Percentiles rank a stretch among this genome's conserved stretches.
These are phyloP conservation scores for Neoboletus subvelutipes DNA, from an alignment of 768 basidiomycete genomes.

Conservation along the genomic window DNA sequence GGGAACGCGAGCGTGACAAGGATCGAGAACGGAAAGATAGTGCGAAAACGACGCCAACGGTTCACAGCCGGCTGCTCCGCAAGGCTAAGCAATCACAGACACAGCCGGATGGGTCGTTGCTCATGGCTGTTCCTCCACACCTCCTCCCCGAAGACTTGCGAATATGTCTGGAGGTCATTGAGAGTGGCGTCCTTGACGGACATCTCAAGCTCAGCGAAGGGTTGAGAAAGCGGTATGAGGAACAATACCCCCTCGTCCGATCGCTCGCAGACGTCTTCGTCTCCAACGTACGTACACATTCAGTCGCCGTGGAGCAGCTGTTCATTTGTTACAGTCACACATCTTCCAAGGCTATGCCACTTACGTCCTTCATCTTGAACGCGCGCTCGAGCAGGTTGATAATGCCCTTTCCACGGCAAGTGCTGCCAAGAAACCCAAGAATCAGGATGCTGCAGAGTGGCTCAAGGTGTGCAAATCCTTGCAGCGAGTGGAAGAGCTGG, in stretches of 20 bases:
- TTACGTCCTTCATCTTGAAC: slow-evolving; percentile 92
- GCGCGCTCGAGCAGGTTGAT: slow-evolving; percentile 86
- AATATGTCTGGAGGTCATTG: slow-evolving; percentile 82
- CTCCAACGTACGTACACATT: slow-evolving; percentile 67
- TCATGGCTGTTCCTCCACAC: slow-evolving; percentile 63
- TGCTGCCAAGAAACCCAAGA: slow-evolving; percentile 73
- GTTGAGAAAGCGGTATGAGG: slow-evolving; percentile 87
- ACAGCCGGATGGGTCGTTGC: slow-evolving; percentile 43
- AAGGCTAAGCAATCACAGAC: slow-evolving; percentile 69
- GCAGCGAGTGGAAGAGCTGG: slow-evolving; percentile 74
- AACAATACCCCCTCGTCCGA: slow-evolving; percentile 92
- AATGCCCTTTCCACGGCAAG: slow-evolving; percentile 63
- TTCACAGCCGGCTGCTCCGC: slow-evolving; percentile 52
- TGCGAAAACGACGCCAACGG: slow-evolving; percentile 34
- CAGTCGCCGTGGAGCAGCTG: slow-evolving; percentile 5
- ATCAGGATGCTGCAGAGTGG: slow-evolving; percentile 79
- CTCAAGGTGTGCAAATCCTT: slow-evolving; percentile 71
- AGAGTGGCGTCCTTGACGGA: slow-evolving; percentile 84
- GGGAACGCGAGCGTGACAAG: slow-evolving; percentile 39
- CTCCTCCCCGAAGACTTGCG: slow-evolving; percentile 86
- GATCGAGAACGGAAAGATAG: slow-evolving; percentile 50
- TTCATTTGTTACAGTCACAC: slow-evolving; percentile 62
- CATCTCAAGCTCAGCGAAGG: slow-evolving; percentile 85
- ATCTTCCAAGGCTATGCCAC: slow-evolving; percentile 93
- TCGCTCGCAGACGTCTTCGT: slow-evolving; percentile 96